Conservation (phyloP, 2,329 filamentous ascomycete genomes). For the Claviceps paspali region DNA sequence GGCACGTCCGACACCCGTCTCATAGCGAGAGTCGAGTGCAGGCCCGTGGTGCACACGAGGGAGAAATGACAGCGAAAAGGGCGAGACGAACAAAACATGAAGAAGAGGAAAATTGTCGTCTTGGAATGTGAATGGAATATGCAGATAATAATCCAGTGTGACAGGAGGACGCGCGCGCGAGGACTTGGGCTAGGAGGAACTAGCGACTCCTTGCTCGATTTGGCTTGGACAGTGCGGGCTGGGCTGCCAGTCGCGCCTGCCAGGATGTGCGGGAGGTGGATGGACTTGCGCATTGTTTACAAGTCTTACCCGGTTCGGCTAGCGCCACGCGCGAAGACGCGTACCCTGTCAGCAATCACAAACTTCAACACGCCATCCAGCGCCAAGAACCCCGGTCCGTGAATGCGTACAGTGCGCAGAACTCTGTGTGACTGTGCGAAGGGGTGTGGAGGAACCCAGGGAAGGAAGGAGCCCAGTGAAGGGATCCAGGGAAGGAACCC, state of each 20-base stretch:
- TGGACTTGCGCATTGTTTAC: constrained; percentile 24
- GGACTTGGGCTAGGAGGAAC: constrained; percentile 4
- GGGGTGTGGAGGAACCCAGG: too few species aligned
- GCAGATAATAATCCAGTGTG: constrained; percentile 3
- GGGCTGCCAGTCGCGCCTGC: constrained; percentile 8
- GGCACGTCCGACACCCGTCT: constrained; percentile 2
- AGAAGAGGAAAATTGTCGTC: background rate
- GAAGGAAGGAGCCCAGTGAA: too few species aligned
- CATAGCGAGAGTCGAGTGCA: constrained; percentile 3
- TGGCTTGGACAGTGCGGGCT: constrained; percentile 6
- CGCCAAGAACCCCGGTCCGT: background rate
- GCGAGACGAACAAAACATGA: constrained; percentile 2
- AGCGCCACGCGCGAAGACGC: constrained; percentile 19
- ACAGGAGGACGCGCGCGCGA: constrained; percentile 5
- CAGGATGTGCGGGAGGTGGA: constrained; percentile 6
- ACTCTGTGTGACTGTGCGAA: too few species aligned
- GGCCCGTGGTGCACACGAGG: constrained; percentile 1
- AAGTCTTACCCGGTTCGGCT: constrained; percentile 14
- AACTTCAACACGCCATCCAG: constrained; percentile 2
- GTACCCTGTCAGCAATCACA: constrained; percentile 13
- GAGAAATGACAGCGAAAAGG: background rate
- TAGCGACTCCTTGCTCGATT: constrained; percentile 5
- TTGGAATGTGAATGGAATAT: constrained; percentile 6
- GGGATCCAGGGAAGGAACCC: too few species aligned
- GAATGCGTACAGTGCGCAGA: too few species aligned